These are phyloP conservation scores for Pythium dissimile DNA, from an alignment of 352 stramenopile species.

Conservation along the genomic window DNA sequence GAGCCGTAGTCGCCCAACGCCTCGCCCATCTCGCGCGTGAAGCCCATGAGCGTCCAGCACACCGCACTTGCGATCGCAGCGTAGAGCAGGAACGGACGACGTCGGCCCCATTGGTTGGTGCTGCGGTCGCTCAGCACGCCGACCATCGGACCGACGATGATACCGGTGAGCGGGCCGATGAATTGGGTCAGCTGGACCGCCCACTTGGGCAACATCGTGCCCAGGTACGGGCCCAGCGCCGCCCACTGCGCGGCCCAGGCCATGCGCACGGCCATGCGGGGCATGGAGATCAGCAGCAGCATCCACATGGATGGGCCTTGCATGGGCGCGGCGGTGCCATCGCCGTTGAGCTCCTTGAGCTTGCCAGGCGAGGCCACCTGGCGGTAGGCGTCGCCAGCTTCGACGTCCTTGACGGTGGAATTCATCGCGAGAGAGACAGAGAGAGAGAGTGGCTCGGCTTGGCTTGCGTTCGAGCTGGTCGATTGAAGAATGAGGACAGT, in stretches of 20 bases:
- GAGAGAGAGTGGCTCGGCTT: too few species aligned
- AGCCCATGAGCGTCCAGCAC: constrained; percentile 29
- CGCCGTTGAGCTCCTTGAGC: too few species aligned
- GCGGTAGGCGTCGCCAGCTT: too few species aligned
- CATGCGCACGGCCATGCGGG: constrained; percentile 51
- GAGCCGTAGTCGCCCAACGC: constrained; percentile 19
- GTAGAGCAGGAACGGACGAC: constrained; percentile 21
- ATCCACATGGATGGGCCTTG: constrained; percentile 24
- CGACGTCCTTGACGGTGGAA: too few species aligned
- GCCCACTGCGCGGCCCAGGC: constrained; percentile 57
- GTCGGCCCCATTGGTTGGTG: constrained; percentile 20
- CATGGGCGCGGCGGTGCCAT: too few species aligned
- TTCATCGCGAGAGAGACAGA: too few species aligned
- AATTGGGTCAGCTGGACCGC: constrained; percentile 52
- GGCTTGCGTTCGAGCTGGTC: too few species aligned
- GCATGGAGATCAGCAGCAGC: constrained; percentile 47
- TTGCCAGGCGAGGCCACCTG: too few species aligned
- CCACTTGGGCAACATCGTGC: constrained; percentile 40
- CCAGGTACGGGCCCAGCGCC: constrained; percentile 47
- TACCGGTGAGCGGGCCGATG: constrained; percentile 42
- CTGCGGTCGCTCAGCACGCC: constrained; percentile 27
- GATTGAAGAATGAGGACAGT: too few species aligned
- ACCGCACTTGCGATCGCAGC: constrained; percentile 17
- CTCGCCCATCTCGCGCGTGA: constrained; percentile 20
- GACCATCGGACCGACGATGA: constrained; percentile 42